Percentiles rank a stretch among this genome's conserved stretches.
Evolutionary conservation across 352 stramenopile species (phyloP).

Genomic region (Phytopythium montanum): DNA sequence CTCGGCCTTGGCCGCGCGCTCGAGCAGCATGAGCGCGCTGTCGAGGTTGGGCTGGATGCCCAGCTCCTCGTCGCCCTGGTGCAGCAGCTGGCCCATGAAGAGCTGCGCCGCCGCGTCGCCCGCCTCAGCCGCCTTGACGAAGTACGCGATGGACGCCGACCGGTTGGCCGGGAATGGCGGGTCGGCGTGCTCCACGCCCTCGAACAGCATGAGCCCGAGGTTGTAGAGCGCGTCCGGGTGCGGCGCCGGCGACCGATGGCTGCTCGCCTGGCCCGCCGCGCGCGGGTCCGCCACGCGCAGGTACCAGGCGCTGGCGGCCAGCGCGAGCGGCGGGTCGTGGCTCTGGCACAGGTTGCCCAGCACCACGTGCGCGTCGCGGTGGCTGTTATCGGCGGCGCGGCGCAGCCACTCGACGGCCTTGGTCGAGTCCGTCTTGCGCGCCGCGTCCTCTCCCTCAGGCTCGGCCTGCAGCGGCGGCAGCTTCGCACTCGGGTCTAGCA

Average conservation of each 20-base stretch:
- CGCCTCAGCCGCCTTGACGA: conserved; percentile 69
- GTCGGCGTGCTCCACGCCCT: conserved; percentile 68
- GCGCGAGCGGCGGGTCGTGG: conserved; percentile 71
- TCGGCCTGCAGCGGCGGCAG: conserved; percentile 39
- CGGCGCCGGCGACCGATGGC: conserved; percentile 24
- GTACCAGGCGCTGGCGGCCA: conserved; percentile 74
- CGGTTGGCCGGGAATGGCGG: conserved; percentile 61
- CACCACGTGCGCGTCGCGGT: conserved; percentile 77
- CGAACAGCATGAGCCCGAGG: conserved; percentile 73
- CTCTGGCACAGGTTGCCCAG: conserved; percentile 78
- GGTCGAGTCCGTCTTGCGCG: conserved; percentile 43
- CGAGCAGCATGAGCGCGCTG: conserved; percentile 74
- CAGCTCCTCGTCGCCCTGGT: conserved; percentile 69
- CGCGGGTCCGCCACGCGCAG: conserved; percentile 43
- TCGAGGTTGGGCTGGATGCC: conserved; percentile 54
- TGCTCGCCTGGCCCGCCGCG: conserved; percentile 14
- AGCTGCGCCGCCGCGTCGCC: conserved; percentile 80
- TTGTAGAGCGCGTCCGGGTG: conserved; percentile 85
- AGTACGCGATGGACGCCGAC: conserved; percentile 63
- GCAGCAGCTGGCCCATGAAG: conserved; percentile 82
- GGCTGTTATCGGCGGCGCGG: conserved; percentile 66
- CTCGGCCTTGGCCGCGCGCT: conserved; percentile 62
- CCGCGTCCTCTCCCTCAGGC: conserved; percentile 9
- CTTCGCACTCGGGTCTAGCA: conserved; percentile 57
- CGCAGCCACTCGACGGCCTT: conserved; percentile 81